Percentiles rank a stretch among this genome's conserved stretches.
phyloP scores from a whole-genome alignment of 2,329 filamentous ascomycete species.

The Cladosporium oxysporum region DNA sequence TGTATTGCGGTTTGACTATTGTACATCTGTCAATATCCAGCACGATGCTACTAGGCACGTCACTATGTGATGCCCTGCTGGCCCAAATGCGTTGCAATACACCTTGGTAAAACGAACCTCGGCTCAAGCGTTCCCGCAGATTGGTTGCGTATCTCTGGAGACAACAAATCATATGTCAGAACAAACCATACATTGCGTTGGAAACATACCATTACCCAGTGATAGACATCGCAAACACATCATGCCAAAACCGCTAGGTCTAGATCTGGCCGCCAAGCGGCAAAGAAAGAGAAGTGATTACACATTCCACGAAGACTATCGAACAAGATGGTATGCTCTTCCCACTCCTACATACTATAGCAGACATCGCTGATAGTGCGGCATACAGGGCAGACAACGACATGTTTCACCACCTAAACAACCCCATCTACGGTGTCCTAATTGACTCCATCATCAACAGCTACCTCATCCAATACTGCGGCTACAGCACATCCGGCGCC shows the following conservation, averaged over 20 bases:
- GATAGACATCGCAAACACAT: not conserved
- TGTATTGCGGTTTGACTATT: not conserved
- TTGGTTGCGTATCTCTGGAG: not conserved
- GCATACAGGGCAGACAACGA: slow-evolving; percentile 79
- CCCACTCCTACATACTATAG: not conserved
- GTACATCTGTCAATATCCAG: not conserved
- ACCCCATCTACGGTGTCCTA: slow-evolving; percentile 49
- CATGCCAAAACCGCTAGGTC: slow-evolving; percentile 18
- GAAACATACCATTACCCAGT: no score
- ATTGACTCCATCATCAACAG: slow-evolving; percentile 87
- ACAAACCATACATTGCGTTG: not conserved
- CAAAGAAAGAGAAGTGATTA: slow-evolving; percentile 66
- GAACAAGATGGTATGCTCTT: slow-evolving; percentile 72
- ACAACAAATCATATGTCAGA: not conserved
- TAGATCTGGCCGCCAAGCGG: slow-evolving; percentile 29
- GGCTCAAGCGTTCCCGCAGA: not conserved
- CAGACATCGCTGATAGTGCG: slow-evolving; percentile 4
- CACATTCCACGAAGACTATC: slow-evolving; percentile 74
- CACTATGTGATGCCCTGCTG: not conserved
- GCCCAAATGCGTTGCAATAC: not conserved
- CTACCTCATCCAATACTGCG: slow-evolving; percentile 79
- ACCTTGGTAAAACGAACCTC: not conserved
- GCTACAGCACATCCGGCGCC: slow-evolving; percentile 68
- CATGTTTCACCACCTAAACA: slow-evolving; percentile 76
- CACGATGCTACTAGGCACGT: not conserved